phyloP scores from a whole-genome alignment of 108 stramenopile genomes.

The Nannochloropsis gaditana region DNA sequence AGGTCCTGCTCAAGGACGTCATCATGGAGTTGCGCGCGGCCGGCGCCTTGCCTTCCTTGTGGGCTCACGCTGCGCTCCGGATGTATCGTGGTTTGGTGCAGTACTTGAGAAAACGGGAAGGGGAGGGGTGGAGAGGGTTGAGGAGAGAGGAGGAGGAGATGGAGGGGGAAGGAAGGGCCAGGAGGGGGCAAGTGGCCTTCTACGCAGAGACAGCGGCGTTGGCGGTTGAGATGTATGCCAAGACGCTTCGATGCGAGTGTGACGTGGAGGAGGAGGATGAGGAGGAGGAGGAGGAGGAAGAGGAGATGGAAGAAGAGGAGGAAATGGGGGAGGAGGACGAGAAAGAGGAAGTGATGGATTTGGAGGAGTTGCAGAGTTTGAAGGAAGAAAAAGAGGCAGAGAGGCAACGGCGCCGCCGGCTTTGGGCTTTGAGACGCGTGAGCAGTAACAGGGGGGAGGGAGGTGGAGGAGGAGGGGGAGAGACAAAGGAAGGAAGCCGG shows the following conservation, averaged over 20 bases:
- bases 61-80: too few species aligned
- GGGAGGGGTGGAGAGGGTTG: too few species aligned
- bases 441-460: background rate
- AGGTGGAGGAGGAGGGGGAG: background rate
- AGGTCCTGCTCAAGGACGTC: background rate
- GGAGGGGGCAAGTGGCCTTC: background rate
- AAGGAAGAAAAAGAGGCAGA: too few species aligned
- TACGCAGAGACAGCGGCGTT: background rate
- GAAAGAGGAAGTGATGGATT: background rate
- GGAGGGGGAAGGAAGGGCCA: too few species aligned
- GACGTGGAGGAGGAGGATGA: background rate
- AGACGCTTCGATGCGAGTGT: background rate
- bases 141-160: too few species aligned
- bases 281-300: background rate
- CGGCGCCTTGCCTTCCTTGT: too few species aligned
- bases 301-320: background rate
- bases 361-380: background rate
- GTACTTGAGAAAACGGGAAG: too few species aligned
- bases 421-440: background rate
- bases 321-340: background rate
- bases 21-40: too few species aligned
- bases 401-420: background rate
- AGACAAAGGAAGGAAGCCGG: background rate
- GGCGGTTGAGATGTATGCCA: background rate
- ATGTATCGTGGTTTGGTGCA: too few species aligned